phyloP scores from a whole-genome alignment of 176 grass and related monocot species.

The Ensete glaucum region DNA sequence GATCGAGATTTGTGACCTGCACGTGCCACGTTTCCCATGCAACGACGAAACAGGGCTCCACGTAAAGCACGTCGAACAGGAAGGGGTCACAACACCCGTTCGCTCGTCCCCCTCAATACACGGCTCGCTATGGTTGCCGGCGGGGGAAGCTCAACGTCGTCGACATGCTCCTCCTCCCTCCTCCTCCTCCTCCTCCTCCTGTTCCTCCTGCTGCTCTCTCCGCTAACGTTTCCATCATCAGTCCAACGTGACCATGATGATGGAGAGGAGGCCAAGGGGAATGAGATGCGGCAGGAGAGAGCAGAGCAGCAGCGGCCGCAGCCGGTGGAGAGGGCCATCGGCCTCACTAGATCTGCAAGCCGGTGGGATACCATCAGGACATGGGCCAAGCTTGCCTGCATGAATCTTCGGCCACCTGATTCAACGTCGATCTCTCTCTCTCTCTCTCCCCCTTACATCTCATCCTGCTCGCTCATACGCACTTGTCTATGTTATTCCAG shows the following conservation, averaged over 20 bases:
- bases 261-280: background rate
- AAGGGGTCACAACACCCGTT: background rate
- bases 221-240: background rate
- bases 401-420: slow-evolving; percentile 34
- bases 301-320: background rate
- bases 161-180: slow-evolving; percentile 1
- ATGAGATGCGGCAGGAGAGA: background rate
- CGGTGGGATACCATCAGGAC: slow-evolving; percentile 42
- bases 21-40: background rate
- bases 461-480: no score
- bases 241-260: background rate
- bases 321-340: slow-evolving; percentile 60
- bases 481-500: no score
- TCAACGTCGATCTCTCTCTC: slow-evolving; percentile 7
- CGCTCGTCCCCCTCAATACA: background rate
- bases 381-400: slow-evolving; percentile 43
- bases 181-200: slow-evolving; percentile 29
- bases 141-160: background rate
- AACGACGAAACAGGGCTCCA: background rate
- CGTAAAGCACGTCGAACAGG: background rate
- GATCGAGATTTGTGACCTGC: no score
- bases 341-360: slow-evolving; percentile 39
- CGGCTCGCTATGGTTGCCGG: background rate
- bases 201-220: background rate
- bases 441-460: no score